Evolutionary conservation across 768 basidiomycete genomes (phyloP).

Genomic region (Mycena floridula): DNA sequence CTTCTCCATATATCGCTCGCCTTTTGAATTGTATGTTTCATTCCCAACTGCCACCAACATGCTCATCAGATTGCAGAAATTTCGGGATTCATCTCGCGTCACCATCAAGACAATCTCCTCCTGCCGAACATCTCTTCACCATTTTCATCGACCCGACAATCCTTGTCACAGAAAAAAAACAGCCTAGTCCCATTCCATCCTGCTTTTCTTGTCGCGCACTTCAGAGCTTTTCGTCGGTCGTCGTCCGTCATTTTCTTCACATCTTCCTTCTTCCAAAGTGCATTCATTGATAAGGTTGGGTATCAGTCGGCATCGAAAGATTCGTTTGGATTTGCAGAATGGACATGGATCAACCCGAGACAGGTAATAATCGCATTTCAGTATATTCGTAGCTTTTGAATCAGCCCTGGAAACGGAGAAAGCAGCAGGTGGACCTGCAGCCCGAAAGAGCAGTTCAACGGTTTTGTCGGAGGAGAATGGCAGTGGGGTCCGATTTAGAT

Average conservation of each 20-base stretch:
- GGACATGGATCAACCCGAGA: constrained; percentile 57
- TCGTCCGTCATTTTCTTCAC: constrained; percentile 62
- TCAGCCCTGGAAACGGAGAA: constrained; percentile 55
- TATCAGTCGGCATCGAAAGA: constrained; percentile 94
- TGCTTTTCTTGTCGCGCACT: constrained; percentile 38
- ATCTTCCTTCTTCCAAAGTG: constrained; percentile 20
- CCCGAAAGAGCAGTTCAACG: constrained; percentile 71
- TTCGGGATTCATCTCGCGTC: no score
- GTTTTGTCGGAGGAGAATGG: constrained; percentile 78
- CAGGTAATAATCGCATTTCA: constrained; percentile 50
- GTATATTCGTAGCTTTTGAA: constrained; percentile 46
- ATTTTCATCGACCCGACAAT: constrained; percentile 55
- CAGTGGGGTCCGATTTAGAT: constrained; percentile 77
- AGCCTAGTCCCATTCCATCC: constrained; percentile 96
- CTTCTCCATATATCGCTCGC: no score
- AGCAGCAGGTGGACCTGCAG: constrained; percentile 30
- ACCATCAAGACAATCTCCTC: constrained; percentile 74
- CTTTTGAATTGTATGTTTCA: no score
- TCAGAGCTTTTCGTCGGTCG: constrained; percentile 48
- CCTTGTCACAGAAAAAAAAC: constrained; percentile 80
- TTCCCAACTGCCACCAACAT: no score
- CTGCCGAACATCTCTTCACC: constrained; percentile 50
- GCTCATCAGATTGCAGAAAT: no score
- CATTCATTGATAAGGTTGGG: constrained; percentile 82
- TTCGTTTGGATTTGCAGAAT: constrained; percentile 55